phyloP scores from a whole-genome alignment of 768 basidiomycete genomes.

The Leccinellum rugosiceps region DNA sequence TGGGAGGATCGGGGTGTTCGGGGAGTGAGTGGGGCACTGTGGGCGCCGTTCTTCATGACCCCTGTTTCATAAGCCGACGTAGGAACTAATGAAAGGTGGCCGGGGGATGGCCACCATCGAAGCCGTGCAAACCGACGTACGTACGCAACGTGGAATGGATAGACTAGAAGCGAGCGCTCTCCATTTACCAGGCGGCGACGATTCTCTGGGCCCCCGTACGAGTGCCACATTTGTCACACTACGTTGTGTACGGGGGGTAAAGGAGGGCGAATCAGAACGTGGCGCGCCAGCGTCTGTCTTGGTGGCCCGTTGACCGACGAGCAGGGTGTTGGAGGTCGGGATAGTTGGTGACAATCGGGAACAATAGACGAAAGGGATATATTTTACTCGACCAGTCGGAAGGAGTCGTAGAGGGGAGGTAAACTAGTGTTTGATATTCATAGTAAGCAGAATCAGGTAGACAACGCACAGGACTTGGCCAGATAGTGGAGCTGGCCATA shows the following conservation, averaged over 20 bases:
- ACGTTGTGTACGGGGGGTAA: too few species aligned
- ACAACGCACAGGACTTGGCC: too few species aligned
- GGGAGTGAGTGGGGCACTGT: not conserved
- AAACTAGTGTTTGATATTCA: too few species aligned
- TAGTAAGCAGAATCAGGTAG: too few species aligned
- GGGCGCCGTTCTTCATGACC: not conserved
- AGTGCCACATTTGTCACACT: too few species aligned
- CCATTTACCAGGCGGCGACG: not conserved
- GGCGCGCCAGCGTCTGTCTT: not conserved
- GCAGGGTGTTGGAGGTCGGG: not conserved
- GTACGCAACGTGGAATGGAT: not conserved
- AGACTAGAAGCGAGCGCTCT: not conserved
- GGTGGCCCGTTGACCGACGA: not conserved
- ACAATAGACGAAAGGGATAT: too few species aligned
- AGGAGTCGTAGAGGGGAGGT: too few species aligned
- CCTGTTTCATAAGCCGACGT: not conserved
- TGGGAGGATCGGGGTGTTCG: not conserved
- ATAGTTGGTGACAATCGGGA: not conserved
- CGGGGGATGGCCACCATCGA: not conserved
- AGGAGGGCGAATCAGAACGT: too few species aligned
- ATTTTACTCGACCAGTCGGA: too few species aligned
- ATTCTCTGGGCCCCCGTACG: too few species aligned
- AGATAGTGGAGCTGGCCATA: not conserved
- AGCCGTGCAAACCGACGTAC: not conserved
- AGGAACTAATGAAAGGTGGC: not conserved